Evolutionary conservation across 2,329 filamentous ascomycete genomes (phyloP), one percentile per base, ranked within the genome.

Genomic region (Byssothecium circinans): DNA sequence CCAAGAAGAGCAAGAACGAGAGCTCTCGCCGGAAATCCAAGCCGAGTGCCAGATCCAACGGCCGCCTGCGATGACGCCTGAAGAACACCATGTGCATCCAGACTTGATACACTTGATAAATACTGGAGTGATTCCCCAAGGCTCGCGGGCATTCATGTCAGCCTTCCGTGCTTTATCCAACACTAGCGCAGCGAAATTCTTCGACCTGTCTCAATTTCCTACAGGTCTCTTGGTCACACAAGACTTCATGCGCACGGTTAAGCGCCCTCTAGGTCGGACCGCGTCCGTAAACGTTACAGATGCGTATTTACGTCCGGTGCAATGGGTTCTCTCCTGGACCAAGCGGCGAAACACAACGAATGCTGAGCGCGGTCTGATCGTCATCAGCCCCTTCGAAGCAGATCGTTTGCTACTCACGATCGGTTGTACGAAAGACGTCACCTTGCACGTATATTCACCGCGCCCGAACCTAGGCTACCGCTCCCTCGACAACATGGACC

Each of bases 1-100:
- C 0, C 70, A 81, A 2, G 84, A 88, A 56, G 86, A 89, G 47
- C 84, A 89, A 53, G 86, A 89, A 59, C 75, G 85, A 0, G 86
- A 89, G 52, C 70, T 89, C 0, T 75, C 81, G 0, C 83, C 82
- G 0, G 85, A 90, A 50, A 76, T 81, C 1, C 82, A 89, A 53
- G 68, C 78, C 20, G 82, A 89, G 56, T 70, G 76, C 1, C 70
- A 87, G 40, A 54, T 81, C 0, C 72, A 87, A 53, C 72, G 71
- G 1, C 80, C 82, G 0, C 57, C 63, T 0, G 47, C 64, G 0
- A 71, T 73, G 1, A 30, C 56, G 0, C 74, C 83, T 0, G 58
- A 52, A 0, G 1, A 8, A 0, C 80, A 86, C 37, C 2, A 0
- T 0, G 10, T 84, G 0, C 75, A 83, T 42, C 10, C 45, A 0